Base-by-base conservation (phyloP, 352 stramenopile genomes). In the Phytophthora citrophthora region DNA sequence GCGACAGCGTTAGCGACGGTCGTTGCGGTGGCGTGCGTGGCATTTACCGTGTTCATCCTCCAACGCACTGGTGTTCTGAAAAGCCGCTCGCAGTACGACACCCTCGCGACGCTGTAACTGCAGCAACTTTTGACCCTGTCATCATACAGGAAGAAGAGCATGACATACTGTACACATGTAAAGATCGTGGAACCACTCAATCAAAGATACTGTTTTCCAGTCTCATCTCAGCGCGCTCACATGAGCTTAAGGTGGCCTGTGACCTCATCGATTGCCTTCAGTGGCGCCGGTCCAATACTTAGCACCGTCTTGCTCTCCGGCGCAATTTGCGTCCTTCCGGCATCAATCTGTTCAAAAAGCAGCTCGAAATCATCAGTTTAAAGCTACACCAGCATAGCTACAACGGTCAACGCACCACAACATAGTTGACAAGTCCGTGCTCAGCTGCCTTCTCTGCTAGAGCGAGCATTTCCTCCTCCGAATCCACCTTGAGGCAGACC, bases 201-300 rank as follows among this genome's bases (percentile, higher is more conserved):
- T 32, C 12, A 40, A 43, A 32, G 51, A 27, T 49, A 27, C 48
- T 43, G 3, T 38, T n/a, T 41, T 26, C 29, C 29, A 11, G 20
- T 15, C 51, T 65, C 49, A 51, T 32, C 29, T 8, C 29, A 32
- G 29, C 26, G 55, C 49, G 36, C 6, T 83, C 64, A 95, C 84
- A 94, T 90, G 67, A 95, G 83, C 72, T 94, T 95, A 58, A 95
- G 83, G 65, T 93, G 88, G 27, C 81, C 81, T 3, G 83, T 93
- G 55, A 95, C 68, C 32, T 78, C 75, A 58, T 95, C 77, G 55
- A 95, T 80, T 26, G 64, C 81, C 23, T 81, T 72, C 23, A 93
- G 67, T 13, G 88, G 76, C 3, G 88, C 88, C 1, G 88, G 88
- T 0, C 88, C 88, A 53, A 96, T 94, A 45, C 77, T 80, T 41